These are phyloP conservation scores for Erodium texanum DNA, from an alignment of 441 rosid species.

Conservation along the genomic window DNA sequence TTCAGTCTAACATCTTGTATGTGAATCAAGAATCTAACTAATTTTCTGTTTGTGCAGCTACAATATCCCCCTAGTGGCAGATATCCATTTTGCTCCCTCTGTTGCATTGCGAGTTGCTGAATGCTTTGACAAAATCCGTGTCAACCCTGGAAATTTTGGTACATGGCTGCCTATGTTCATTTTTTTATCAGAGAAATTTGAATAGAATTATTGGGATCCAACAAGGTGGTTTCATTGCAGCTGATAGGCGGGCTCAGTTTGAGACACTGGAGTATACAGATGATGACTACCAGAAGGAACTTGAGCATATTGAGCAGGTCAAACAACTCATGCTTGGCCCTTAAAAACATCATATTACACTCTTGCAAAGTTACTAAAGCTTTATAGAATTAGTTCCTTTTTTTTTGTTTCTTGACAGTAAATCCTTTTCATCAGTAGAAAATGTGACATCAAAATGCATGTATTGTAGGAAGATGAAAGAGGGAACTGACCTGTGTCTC, in stretches of 20 bases:
- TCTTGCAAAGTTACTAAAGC: neutral
- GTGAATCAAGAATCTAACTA: conserved; percentile 15
- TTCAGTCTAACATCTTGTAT: conserved; percentile 4
- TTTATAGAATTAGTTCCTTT: neutral
- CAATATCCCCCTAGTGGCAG: conserved; percentile 90
- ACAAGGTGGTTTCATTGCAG: conserved; percentile 36
- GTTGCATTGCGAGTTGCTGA: conserved; percentile 85
- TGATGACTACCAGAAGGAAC: conserved; percentile 89
- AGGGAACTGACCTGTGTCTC: neutral
- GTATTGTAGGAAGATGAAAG: neutral
- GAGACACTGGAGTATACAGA: conserved; percentile 82
- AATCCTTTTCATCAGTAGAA: neutral
- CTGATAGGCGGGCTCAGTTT: conserved; percentile 96
- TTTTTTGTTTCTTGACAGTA: neutral
- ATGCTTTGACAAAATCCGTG: conserved; percentile 95
- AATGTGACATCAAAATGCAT: neutral
- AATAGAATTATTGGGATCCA: conserved; percentile 13
- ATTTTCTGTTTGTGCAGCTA: conserved; percentile 46
- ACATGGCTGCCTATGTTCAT: conserved; percentile 11
- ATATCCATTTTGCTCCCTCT: conserved; percentile 91
- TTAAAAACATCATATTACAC: neutral
- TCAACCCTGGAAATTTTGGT: conserved; percentile 98
- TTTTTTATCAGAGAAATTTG: conserved; percentile 14
- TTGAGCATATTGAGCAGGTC: conserved; percentile 87
- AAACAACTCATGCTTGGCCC: conserved; percentile 6